Percentiles rank a stretch among this genome's conserved stretches.
phyloP scores from a whole-genome alignment of 345 rosid species.

The Citrus reticulata region DNA sequence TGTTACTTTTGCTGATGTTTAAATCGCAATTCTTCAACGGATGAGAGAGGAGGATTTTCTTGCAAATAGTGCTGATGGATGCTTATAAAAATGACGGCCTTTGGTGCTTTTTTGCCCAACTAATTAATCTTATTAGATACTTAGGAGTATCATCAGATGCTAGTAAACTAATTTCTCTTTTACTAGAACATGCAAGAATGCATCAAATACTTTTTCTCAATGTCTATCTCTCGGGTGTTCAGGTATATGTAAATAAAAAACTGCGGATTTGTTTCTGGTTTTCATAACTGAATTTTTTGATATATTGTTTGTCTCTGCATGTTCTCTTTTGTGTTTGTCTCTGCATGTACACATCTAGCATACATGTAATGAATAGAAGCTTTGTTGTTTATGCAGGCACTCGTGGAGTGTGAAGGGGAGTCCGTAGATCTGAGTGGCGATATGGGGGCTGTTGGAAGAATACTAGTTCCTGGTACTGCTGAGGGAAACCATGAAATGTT shows the following conservation, averaged over 20 bases:
- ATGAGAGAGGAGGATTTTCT: neutral
- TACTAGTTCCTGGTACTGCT: slow-evolving; percentile 55
- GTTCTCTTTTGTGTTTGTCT: too few species aligned
- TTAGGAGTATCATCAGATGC: neutral
- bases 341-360: neutral
- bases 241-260: neutral
- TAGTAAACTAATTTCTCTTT: neutral
- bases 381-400: slow-evolving; percentile 59
- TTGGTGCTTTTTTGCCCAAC: neutral
- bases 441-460: slow-evolving; percentile 93
- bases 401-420: slow-evolving; percentile 94
- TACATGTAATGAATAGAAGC: neutral
- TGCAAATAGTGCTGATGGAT: neutral
- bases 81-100: neutral
- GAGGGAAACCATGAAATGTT: slow-evolving; percentile 57
- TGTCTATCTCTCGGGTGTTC: neutral
- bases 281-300: neutral
- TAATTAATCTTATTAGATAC: neutral
- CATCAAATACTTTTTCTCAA: neutral
- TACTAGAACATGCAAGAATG: neutral
- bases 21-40: neutral
- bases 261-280: neutral
- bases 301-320: neutral
- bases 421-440: slow-evolving; percentile 95
- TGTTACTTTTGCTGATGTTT: neutral